Evolutionary conservation across 129 eudicot species (phyloP).

Genomic region (Solidago caesia): DNA sequence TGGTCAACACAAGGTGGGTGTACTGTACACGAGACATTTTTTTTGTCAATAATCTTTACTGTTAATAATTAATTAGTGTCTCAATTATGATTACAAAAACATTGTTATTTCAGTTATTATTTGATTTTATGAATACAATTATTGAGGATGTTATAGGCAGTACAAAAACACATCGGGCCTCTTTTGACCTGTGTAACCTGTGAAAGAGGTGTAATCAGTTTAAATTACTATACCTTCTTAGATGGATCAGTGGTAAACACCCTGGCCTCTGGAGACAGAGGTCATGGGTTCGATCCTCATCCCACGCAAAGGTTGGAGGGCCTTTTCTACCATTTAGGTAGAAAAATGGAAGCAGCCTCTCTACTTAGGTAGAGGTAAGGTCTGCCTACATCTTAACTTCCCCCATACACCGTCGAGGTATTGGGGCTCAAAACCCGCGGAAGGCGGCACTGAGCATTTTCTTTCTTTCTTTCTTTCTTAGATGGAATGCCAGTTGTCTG

Average conservation of each 20-base stretch:
- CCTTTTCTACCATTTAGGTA: too few relatives aligned
- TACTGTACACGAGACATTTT: background rate
- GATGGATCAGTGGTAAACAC: too few relatives aligned
- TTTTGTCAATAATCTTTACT: background rate
- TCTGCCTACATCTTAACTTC: too few relatives aligned
- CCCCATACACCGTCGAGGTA: too few relatives aligned
- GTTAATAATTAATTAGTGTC: background rate
- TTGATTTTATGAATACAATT: background rate
- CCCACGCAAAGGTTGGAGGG: too few relatives aligned
- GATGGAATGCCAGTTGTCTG: slow-evolving; percentile 1
- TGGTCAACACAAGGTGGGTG: slow-evolving; percentile 3
- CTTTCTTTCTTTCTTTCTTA: too few relatives aligned
- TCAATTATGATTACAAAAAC: background rate
- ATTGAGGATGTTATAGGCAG: background rate
- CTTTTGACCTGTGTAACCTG: slow-evolving; percentile 1
- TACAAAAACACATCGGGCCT: background rate
- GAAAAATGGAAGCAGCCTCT: too few relatives aligned
- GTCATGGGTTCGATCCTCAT: too few relatives aligned
- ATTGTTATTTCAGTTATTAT: background rate
- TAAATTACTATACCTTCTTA: slow-evolving; percentile 5
- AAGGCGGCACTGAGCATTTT: too few relatives aligned
- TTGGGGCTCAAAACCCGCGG: too few relatives aligned
- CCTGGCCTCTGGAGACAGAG: too few relatives aligned
- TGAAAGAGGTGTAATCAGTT: background rate
- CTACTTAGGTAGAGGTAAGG: too few relatives aligned